Evolutionary conservation across 495 filamentous ascomycete genomes (phyloP).

Genomic region (Daldinia bambusicola): DNA sequence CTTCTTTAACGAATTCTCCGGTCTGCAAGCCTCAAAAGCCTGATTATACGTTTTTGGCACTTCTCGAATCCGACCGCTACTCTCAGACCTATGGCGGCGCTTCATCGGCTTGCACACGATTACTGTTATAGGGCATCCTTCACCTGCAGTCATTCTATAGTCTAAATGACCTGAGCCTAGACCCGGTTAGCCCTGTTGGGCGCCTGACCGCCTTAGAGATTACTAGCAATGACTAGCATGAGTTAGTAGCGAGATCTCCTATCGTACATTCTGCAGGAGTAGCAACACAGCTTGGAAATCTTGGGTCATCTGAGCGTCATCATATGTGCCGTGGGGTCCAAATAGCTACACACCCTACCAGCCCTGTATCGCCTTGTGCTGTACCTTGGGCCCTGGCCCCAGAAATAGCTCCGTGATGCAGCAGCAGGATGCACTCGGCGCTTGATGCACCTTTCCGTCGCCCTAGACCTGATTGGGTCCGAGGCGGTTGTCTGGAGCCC

Average conservation of each 20-base stretch:
- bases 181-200: conserved; percentile 38
- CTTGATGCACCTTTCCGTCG: conserved; percentile 41
- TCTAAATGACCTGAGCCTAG: conserved; percentile 34
- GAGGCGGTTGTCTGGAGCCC: conserved; percentile 30
- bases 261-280: conserved; percentile 42
- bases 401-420: conserved; percentile 43
- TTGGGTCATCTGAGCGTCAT: conserved; percentile 48
- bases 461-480: conserved; percentile 43
- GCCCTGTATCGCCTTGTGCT: conserved; percentile 22
- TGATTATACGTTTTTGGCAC: conserved; percentile 1
- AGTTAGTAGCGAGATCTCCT: conserved; percentile 41
- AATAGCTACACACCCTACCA: conserved; percentile 34
- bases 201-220: conserved; percentile 38
- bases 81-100: conserved; percentile 32
- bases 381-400: conserved; percentile 29
- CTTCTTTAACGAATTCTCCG: conserved; percentile 16
- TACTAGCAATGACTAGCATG: conserved; percentile 39
- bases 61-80: conserved; percentile 30
- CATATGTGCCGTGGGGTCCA: conserved; percentile 41
- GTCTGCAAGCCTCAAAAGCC: conserved; percentile 1
- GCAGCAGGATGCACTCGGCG: conserved; percentile 33
- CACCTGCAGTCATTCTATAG: conserved; percentile 46
- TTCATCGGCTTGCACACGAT: conserved; percentile 34
- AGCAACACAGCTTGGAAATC: conserved; percentile 34
- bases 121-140: conserved; percentile 26